Base-by-base conservation (phyloP, 306 rosid species). In the Sechiopsis laciniata region DNA sequence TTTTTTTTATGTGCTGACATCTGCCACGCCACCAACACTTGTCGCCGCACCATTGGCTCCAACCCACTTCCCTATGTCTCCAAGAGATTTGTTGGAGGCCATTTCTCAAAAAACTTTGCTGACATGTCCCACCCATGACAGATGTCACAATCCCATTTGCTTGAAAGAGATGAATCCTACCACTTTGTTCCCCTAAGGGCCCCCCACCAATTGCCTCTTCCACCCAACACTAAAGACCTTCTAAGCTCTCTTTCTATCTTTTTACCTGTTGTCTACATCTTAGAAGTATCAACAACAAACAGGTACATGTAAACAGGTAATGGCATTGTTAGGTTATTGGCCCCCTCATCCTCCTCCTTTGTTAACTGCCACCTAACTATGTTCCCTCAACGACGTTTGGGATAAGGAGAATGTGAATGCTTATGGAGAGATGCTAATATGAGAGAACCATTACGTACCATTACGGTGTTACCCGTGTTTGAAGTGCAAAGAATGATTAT, bases 81-180 rank as follows among this genome's bases (percentile, higher is more conserved):
- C 26, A 6, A 62, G 14, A 62, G 22, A 62, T 62, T 62, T 37
- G 12, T 59, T 26, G 40, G 65, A 59, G 42, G 65, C 45, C 42
- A 60, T 60, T 60, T 26, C 17, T 26, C 2, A 22, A 22, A 9
- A 21, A 29, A 7, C 6, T 29, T 61, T 62, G 71, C 71, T 64
- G 71, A 64, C 71, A 64, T 64, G 52, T 40, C 52, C 69, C 72
- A 67, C 55, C 72, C 55, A 19, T 6, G 40, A 67, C 72, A 67
- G 7, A 46, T 67, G 72, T 67, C 72, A 67, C 56, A 20, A 0
- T 12, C 72, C 35, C 55, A 67, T 67, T 67, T 11, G 72, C 13
- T 20, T 10, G 72, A 21, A 46, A 46, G 37, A 67, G 54, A 50
- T 67, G 72, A 22, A 46, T 67, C 37, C 72, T 13, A 67, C 72